Conservation (phyloP, 2,329 filamentous ascomycete genomes). For the Paraconiothyrium sp. region DNA sequence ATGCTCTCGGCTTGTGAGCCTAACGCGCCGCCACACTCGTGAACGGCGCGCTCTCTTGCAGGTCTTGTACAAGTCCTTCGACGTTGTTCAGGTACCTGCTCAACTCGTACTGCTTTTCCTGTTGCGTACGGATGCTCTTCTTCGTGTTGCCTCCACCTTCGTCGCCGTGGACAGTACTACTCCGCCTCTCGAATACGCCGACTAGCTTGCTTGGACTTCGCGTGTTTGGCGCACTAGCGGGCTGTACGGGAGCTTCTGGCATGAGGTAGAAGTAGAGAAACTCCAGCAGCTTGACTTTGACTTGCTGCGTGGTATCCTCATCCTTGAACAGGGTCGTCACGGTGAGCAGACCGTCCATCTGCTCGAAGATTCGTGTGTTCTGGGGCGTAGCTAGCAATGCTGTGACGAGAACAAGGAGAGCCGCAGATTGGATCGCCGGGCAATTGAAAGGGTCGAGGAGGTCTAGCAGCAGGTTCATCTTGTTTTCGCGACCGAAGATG, state of each 20-base stretch:
- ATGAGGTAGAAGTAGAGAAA: constrained; percentile 99
- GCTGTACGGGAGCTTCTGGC: constrained; percentile 74
- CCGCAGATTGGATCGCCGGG: constrained; percentile 88
- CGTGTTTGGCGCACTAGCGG: constrained; percentile 52
- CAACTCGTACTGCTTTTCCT: constrained; percentile 83
- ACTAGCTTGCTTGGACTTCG: constrained; percentile 47
- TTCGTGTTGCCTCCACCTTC: constrained; percentile 37
- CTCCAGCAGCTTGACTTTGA: constrained; percentile 95
- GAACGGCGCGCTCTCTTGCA: constrained; percentile 77
- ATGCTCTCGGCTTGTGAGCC: constrained; percentile 4
- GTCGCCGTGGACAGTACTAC: constrained; percentile 38
- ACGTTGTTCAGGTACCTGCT: constrained; percentile 80
- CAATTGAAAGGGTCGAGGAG: constrained; percentile 91
- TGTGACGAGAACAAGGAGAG: constrained; percentile 88
- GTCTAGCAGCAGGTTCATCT: constrained; percentile 97
- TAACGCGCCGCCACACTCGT: constrained; percentile 43
- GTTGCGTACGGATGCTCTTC: constrained; percentile 67
- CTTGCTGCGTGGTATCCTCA: constrained; percentile 82
- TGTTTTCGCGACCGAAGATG: constrained; percentile 86
- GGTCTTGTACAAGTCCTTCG: constrained; percentile 83
- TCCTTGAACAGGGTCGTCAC: constrained; percentile 94
- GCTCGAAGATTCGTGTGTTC: constrained; percentile 92
- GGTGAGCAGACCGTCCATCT: constrained; percentile 88
- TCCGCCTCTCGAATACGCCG: constrained; percentile 44
- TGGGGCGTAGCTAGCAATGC: constrained; percentile 85